Evolutionary conservation across 2,329 filamentous ascomycete genomes (phyloP).

Genomic region (Emergomyces orientalis): DNA sequence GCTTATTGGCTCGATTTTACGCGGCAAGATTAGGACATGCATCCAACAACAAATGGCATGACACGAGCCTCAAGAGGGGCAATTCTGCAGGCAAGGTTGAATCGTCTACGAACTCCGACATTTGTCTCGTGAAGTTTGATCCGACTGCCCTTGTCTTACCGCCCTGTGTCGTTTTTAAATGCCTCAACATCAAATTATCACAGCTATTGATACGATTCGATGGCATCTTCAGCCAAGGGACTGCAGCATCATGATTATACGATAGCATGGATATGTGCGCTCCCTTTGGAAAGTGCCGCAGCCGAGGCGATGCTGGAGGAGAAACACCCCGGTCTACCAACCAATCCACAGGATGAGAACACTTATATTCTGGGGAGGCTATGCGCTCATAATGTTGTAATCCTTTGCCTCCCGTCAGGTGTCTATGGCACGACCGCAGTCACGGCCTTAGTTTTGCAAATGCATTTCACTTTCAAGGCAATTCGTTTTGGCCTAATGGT

Average conservation of each 20-base stretch:
- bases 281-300: constrained; percentile 9
- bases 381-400: constrained; percentile 16
- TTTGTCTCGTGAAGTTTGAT: not conserved
- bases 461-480: constrained; percentile 14
- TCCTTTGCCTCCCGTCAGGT: constrained; percentile 16
- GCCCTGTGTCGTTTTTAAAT: not conserved
- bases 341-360: constrained; percentile 14
- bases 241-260: constrained; percentile 9
- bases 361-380: constrained; percentile 18
- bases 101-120: not conserved
- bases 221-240: not conserved
- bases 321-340: constrained; percentile 7
- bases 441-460: constrained; percentile 13
- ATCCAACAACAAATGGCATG: not conserved
- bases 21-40: no score
- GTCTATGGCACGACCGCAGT: constrained; percentile 16
- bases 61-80: not conserved
- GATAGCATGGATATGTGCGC: constrained; percentile 12
- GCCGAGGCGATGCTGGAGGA: constrained; percentile 14
- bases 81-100: not conserved
- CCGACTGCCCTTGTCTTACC: not conserved
- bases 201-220: not conserved
- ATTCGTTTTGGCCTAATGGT: constrained; percentile 17
- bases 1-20: not conserved
- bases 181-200: not conserved